Evolutionary conservation across 2,329 filamentous ascomycete genomes (phyloP).

Genomic region (Dactylellina leptospora): DNA sequence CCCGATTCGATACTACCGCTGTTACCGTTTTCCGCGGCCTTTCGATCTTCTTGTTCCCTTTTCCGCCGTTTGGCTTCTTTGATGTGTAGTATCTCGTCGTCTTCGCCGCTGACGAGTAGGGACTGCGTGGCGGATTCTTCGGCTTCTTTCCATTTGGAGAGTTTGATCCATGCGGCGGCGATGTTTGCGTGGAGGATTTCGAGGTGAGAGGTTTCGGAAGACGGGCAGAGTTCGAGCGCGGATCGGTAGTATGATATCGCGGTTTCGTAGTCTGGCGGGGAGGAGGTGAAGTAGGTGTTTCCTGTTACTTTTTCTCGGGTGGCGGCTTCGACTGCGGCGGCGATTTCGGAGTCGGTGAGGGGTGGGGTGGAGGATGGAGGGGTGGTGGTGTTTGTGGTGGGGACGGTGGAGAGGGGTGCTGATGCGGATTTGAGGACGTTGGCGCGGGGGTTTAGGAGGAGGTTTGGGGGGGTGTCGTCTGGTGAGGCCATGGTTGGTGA

Average conservation of each 20-base stretch:
- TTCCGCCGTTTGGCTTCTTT: constrained; percentile 17
- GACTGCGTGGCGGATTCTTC: constrained; percentile 42
- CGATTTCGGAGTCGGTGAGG: constrained; percentile 64
- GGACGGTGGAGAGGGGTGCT: constrained; percentile 45
- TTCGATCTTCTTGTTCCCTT: constrained; percentile 26
- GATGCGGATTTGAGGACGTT: constrained; percentile 36
- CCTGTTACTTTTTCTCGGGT: constrained; percentile 32
- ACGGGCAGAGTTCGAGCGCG: constrained; percentile 42
- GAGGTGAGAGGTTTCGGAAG: constrained; percentile 12
- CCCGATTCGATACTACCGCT: not conserved
- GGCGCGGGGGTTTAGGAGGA: constrained; percentile 49
- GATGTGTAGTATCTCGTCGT: constrained; percentile 30
- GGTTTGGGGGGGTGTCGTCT: constrained; percentile 34
- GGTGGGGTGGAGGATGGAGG: not conserved
- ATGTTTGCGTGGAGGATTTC: constrained; percentile 48
- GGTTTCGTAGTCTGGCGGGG: constrained; percentile 50
- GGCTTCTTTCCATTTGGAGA: constrained; percentile 50
- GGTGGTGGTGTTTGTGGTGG: constrained; percentile 24
- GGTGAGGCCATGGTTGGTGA: constrained; percentile 10
- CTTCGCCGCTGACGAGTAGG: constrained; percentile 43
- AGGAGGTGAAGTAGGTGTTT: constrained; percentile 47
- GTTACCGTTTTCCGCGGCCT: constrained; percentile 17
- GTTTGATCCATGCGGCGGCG: constrained; percentile 44
- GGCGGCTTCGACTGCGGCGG: constrained; percentile 12
- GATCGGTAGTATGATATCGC: constrained; percentile 50